Conservation (phyloP, 768 basidiomycete genomes). For the Tylopilus vinaceipallidus region DNA sequence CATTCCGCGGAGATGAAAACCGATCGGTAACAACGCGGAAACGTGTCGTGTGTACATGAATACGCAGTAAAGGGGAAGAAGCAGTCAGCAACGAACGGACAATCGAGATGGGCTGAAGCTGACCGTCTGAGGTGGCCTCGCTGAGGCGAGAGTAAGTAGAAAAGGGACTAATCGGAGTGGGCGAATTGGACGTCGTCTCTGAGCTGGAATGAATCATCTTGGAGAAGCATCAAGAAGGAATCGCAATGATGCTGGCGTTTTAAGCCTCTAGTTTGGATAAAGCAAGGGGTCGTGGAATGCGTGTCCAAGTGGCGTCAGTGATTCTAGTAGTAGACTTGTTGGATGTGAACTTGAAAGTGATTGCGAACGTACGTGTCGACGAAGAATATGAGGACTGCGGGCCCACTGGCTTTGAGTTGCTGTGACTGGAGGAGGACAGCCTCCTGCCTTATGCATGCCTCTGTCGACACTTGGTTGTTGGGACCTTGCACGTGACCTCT, state of each 20-base stretch:
- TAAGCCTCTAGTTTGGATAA: not conserved
- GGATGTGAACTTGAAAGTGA: not conserved
- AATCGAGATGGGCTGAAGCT: constrained; percentile 2
- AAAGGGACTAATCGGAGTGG: constrained; percentile 38
- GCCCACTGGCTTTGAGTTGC: constrained; percentile 3
- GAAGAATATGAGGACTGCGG: not conserved
- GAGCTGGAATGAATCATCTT: constrained; percentile 36
- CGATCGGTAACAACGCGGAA: constrained; percentile 2
- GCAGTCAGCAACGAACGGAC: not conserved
- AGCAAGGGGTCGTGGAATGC: not conserved
- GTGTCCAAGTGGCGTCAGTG: not conserved
- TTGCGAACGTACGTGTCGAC: not conserved
- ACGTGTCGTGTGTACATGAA: not conserved
- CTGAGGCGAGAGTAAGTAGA: constrained; percentile 40
- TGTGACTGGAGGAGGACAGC: constrained; percentile 7
- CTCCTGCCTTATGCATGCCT: not conserved
- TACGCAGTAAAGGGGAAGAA: not conserved
- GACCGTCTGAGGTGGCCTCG: constrained; percentile 55
- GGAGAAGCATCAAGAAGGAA: constrained; percentile 16
- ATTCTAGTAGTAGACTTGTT: not conserved
- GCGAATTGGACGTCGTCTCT: constrained; percentile 35
- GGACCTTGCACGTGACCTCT: constrained; percentile 12
- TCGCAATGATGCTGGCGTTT: not conserved
- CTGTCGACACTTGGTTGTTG: not conserved
- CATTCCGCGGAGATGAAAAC: constrained; percentile 12